These are phyloP conservation scores for Orbilia ellipsospora DNA, from an alignment of 2,329 filamentous ascomycete species.

Conservation along the genomic window DNA sequence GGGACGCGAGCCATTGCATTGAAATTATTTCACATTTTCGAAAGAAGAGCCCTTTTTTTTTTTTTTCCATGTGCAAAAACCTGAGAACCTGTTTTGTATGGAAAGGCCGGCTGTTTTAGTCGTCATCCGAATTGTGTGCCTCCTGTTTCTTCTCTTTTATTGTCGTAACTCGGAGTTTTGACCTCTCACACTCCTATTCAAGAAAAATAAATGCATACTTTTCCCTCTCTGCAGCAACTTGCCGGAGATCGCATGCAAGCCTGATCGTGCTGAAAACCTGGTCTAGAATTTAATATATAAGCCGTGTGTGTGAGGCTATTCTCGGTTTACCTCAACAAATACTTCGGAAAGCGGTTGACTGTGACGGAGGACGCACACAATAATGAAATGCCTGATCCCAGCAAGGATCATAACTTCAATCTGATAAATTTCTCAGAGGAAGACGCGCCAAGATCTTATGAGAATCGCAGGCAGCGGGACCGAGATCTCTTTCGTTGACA, in stretches of 20 bases:
- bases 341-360: slow-evolving; percentile 35
- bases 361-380: slow-evolving; percentile 1
- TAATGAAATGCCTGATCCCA: slow-evolving; percentile 43
- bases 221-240: background rate
- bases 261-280: slow-evolving; percentile 53
- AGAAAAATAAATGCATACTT: slow-evolving; percentile 13
- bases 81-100: background rate
- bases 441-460: slow-evolving; percentile 20
- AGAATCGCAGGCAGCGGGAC: background rate
- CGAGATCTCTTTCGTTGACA: background rate
- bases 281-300: slow-evolving; percentile 54
- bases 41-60: background rate
- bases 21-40: slow-evolving; percentile 9
- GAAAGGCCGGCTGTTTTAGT: slow-evolving; percentile 20
- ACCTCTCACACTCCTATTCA: slow-evolving; percentile 7
- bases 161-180: slow-evolving; percentile 23
- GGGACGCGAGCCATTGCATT: slow-evolving; percentile 21
- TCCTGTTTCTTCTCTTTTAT: background rate
- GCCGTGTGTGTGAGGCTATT: slow-evolving; percentile 55
- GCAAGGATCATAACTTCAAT: slow-evolving; percentile 37
- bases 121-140: slow-evolving; percentile 5
- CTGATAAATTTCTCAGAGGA: slow-evolving; percentile 47
- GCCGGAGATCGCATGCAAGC: slow-evolving; percentile 17
- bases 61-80: background rate
- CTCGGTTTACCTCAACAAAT: slow-evolving; percentile 47